phyloP scores from a whole-genome alignment of 2,329 filamentous ascomycete species.

The Cordyceps javanica region DNA sequence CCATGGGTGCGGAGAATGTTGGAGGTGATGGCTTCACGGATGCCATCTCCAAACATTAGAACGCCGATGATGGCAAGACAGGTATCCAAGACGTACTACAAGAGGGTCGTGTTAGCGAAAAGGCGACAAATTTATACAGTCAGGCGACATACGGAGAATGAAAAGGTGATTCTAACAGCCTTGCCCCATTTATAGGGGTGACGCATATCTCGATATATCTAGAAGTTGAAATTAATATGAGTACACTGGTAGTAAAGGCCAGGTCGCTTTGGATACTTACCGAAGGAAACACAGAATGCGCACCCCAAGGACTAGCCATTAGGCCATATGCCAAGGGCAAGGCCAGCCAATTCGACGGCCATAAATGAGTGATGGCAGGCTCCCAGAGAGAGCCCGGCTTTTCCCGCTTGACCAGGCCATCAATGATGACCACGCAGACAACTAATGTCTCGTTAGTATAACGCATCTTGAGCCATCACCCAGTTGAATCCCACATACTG shows the following conservation, averaged over 20 bases:
- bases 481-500: slow-evolving; percentile 55
- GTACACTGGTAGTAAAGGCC: neutral
- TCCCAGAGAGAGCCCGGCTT: slow-evolving; percentile 76
- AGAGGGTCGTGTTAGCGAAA: neutral
- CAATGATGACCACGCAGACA: slow-evolving; percentile 73
- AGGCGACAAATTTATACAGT: neutral
- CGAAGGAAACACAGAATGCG: slow-evolving; percentile 73
- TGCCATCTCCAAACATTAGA: slow-evolving; percentile 91
- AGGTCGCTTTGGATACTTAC: slow-evolving; percentile 26
- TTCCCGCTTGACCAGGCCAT: slow-evolving; percentile 78
- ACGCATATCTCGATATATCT: slow-evolving; percentile 58
- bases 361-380: slow-evolving; percentile 72
- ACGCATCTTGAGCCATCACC: neutral
- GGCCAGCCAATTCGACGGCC: slow-evolving; percentile 81
- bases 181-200: slow-evolving; percentile 74
- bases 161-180: slow-evolving; percentile 74
- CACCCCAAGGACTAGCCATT: slow-evolving; percentile 70
- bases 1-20: slow-evolving; percentile 73
- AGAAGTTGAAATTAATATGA: neutral
- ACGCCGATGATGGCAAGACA: slow-evolving; percentile 77
- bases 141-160: slow-evolving; percentile 61
- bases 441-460: slow-evolving; percentile 42
- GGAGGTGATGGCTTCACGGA: slow-evolving; percentile 81
- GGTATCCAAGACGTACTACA: slow-evolving; percentile 69
- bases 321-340: slow-evolving; percentile 84